phyloP scores from a whole-genome alignment of 257 asterid species.

The Salvia hispanica region DNA sequence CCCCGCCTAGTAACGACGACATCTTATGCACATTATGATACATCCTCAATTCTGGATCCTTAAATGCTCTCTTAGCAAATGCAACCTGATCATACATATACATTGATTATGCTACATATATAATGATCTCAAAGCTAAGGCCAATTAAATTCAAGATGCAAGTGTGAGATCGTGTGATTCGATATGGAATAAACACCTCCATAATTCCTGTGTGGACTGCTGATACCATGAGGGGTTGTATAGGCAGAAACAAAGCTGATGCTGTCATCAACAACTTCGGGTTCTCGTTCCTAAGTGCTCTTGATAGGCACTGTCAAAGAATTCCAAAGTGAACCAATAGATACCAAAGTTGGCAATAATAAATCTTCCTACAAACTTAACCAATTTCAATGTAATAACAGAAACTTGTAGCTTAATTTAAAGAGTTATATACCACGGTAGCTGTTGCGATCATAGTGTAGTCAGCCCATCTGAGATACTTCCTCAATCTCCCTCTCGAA shows the following conservation, averaged over 20 bases:
- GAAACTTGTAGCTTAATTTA: too few relatives aligned
- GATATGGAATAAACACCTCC: slow-evolving; percentile 58
- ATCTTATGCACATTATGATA: slow-evolving; percentile 76
- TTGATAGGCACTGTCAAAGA: slow-evolving; percentile 93
- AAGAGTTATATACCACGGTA: slow-evolving; percentile 61
- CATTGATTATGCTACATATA: too few relatives aligned
- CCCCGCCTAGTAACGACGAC: slow-evolving; percentile 76
- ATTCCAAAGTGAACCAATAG: too few relatives aligned
- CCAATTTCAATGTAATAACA: too few relatives aligned
- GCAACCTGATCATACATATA: slow-evolving; percentile 57
- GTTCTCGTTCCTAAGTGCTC: slow-evolving; percentile 82
- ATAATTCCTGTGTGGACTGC: slow-evolving; percentile 94
- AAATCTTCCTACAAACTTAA: too few relatives aligned
- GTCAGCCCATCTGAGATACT: slow-evolving; percentile 97
- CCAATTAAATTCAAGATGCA: too few relatives aligned
- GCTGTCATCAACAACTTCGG: slow-evolving; percentile 88
- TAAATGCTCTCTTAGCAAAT: slow-evolving; percentile 80
- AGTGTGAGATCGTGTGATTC: too few relatives aligned
- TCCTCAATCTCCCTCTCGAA: slow-evolving; percentile 74
- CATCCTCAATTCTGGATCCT: slow-evolving; percentile 72
- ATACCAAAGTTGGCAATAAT: too few relatives aligned
- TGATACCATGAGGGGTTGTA: slow-evolving; percentile 94
- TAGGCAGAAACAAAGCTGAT: slow-evolving; percentile 72
- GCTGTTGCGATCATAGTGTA: slow-evolving; percentile 98
- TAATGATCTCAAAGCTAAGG: too few relatives aligned